These are phyloP conservation scores for Albizia julibrissin DNA, from an alignment of 306 rosid species.

Conservation along the genomic window DNA sequence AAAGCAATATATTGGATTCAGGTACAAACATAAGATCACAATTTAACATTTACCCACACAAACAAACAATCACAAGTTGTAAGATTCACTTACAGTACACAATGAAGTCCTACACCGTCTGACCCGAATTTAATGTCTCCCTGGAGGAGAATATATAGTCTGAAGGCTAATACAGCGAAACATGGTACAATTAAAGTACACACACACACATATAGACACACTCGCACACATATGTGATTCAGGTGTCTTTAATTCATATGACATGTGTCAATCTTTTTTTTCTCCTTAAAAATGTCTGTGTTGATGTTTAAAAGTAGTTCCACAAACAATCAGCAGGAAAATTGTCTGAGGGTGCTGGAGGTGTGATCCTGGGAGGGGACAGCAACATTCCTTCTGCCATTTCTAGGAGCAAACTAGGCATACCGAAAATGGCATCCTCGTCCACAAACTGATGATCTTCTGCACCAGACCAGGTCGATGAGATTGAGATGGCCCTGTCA, in stretches of 20 bases:
- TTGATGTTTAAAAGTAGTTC: constrained; percentile 45
- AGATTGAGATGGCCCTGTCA: not conserved
- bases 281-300: not conserved
- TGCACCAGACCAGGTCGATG: not conserved
- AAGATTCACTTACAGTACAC: not conserved
- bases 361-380: constrained; percentile 78
- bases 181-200: not conserved
- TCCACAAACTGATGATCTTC: constrained; percentile 51
- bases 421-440: constrained; percentile 78
- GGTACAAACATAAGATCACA: not conserved
- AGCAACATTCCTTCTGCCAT: constrained; percentile 97
- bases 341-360: constrained; percentile 43
- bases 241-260: not conserved
- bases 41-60: not conserved
- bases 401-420: constrained; percentile 80
- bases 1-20: not conserved
- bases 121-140: not conserved
- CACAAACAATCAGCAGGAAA: constrained; percentile 57
- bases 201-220: too few species aligned
- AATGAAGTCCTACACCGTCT: not conserved
- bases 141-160: too few species aligned
- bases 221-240: not conserved
- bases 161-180: not conserved
- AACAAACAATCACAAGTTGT: not conserved
- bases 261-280: not conserved